phyloP scores from a whole-genome alignment of 2,329 filamentous ascomycete genomes.

The Pseudogymnoascus sp. region DNA sequence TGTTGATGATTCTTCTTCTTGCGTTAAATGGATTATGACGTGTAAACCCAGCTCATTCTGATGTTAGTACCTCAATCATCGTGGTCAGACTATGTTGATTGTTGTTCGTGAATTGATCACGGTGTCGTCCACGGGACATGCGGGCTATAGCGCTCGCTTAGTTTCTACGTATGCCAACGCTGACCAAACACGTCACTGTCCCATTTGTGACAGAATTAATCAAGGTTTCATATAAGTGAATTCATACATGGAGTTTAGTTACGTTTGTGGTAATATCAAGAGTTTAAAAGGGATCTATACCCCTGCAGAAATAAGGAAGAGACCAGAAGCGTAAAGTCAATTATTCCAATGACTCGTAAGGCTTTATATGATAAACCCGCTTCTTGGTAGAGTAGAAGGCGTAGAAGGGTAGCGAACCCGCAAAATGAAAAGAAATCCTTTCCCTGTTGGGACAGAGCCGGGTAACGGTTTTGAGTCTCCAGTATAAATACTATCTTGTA shows the following conservation, averaged over 20 bases:
- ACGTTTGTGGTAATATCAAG: neutral
- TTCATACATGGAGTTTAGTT: neutral
- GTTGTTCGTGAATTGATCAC: constrained; percentile 4
- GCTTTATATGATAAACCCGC: neutral
- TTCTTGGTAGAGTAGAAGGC: neutral
- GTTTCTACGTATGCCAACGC: neutral
- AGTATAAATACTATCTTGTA: neutral
- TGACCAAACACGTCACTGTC: constrained; percentile 2
- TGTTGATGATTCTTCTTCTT: neutral
- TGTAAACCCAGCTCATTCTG: neutral
- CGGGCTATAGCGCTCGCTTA: neutral
- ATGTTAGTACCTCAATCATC: neutral
- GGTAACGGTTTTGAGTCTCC: neutral
- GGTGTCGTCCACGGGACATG: neutral
- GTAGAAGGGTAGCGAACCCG: neutral
- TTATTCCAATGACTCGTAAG: neutral
- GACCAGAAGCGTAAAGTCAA: neutral
- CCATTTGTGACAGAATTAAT: neutral
- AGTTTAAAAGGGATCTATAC: neutral
- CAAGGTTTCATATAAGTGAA: neutral
- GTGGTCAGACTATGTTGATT: neutral
- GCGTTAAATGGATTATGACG: neutral
- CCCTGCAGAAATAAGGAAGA: neutral
- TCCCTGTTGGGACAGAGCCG: neutral
- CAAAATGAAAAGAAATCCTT: neutral